phyloP scores from a whole-genome alignment of 176 grass and related monocot species.

The Carex scoparia region DNA sequence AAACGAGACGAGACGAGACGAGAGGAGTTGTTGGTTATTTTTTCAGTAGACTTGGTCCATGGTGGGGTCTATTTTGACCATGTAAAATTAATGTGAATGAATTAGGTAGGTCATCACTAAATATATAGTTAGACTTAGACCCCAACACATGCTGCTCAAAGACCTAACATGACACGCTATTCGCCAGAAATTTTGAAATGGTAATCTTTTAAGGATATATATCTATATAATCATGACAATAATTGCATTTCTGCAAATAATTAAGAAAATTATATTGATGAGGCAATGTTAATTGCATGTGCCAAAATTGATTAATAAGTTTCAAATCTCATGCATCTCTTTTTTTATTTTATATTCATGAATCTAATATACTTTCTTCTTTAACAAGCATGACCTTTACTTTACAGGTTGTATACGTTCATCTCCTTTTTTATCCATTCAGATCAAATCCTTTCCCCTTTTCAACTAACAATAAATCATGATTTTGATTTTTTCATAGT shows the following conservation, averaged over 20 bases:
- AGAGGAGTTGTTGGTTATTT: background rate
- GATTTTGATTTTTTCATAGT: background rate
- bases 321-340: background rate
- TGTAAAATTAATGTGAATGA: constrained; percentile 1
- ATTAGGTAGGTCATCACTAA: constrained; percentile 19
- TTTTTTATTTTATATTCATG: background rate
- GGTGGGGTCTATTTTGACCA: constrained; percentile 9
- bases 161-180: constrained; percentile 4
- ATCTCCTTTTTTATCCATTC: background rate
- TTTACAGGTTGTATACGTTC: background rate
- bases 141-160: background rate
- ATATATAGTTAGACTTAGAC: too few species aligned
- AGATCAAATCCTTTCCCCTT: background rate
- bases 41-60: background rate
- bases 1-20: too few species aligned
- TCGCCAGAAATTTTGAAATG: background rate
- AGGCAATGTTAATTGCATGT: background rate
- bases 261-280: background rate
- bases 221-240: background rate
- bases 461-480: background rate
- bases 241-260: background rate
- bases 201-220: background rate
- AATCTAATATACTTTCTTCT: background rate
- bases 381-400: background rate
- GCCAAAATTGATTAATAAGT: background rate